Evolutionary conservation across 352 stramenopile species (phyloP).

Genomic region (Blastocystis sp.): DNA sequence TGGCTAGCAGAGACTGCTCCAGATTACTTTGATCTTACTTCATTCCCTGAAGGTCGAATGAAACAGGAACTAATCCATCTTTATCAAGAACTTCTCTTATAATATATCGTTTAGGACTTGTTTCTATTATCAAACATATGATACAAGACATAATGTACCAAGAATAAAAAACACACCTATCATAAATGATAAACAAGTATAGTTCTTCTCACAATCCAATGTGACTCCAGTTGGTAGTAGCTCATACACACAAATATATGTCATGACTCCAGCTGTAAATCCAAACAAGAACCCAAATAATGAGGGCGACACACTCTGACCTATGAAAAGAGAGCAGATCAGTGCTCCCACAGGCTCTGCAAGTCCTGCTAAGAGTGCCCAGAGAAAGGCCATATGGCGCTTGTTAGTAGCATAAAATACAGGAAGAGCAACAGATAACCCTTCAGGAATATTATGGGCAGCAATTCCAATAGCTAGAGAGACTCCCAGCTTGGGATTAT

Average conservation of each 20-base stretch:
- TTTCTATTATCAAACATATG: background rate
- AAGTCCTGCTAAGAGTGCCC: constrained; percentile 76
- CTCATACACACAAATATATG: constrained; percentile 82
- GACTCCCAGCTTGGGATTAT: constrained; percentile 79
- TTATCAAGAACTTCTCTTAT: constrained; percentile 19
- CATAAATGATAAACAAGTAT: constrained; percentile 76
- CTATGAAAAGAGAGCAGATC: constrained; percentile 78
- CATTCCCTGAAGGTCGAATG: constrained; percentile 45
- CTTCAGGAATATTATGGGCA: constrained; percentile 92
- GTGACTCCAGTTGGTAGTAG: constrained; percentile 82
- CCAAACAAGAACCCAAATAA: constrained; percentile 77
- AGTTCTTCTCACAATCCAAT: constrained; percentile 77
- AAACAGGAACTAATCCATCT: constrained; percentile 35
- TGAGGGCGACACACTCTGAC: constrained; percentile 71
- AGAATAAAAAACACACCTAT: constrained; percentile 79
- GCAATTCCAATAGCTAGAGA: constrained; percentile 85
- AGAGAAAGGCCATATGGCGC: constrained; percentile 83
- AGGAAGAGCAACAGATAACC: constrained; percentile 83
- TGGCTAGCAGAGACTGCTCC: constrained; percentile 84
- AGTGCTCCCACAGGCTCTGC: constrained; percentile 81
- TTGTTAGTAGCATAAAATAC: constrained; percentile 91
- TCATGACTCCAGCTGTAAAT: constrained; percentile 84
- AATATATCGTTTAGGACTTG: constrained; percentile 1
- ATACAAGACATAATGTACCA: constrained; percentile 75
- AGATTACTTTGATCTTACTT: constrained; percentile 94